Conservation (phyloP, 768 basidiomycete genomes). For the Chlorophyllum brunneum region DNA sequence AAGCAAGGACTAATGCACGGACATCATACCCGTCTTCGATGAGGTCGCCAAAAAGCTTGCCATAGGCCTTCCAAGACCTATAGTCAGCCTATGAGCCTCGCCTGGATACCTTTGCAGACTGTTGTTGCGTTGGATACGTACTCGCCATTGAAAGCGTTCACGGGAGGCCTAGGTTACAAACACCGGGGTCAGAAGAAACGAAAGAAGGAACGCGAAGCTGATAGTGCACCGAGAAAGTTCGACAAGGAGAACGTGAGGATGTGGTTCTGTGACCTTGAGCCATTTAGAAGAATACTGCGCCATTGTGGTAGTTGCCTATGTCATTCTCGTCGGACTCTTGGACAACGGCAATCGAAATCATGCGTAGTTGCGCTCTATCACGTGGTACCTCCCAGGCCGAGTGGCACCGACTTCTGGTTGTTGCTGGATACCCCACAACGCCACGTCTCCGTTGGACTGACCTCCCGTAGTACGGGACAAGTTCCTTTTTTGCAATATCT, state of each 20-base stretch:
- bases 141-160: slow-evolving; percentile 63
- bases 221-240: slow-evolving; percentile 38
- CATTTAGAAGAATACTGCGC: slow-evolving; percentile 36
- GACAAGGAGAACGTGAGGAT: slow-evolving; percentile 40
- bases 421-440: too few relatives aligned
- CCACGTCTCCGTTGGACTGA: too few relatives aligned
- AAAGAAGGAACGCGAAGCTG: not conserved
- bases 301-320: slow-evolving; percentile 13
- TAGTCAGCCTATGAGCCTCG: not conserved
- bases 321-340: not conserved
- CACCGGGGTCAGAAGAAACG: not conserved
- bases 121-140: slow-evolving; percentile 18
- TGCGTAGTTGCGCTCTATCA: too few relatives aligned
- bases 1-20: slow-evolving; percentile 71
- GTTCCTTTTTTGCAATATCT: too few relatives aligned
- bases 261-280: slow-evolving; percentile 45
- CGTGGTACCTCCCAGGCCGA: too few relatives aligned
- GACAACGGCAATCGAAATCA: not conserved
- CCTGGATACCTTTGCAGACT: not conserved
- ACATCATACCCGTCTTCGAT: slow-evolving; percentile 47
- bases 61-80: slow-evolving; percentile 76
- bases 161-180: slow-evolving; percentile 41
- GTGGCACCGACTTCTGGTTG: too few relatives aligned
- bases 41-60: slow-evolving; percentile 55
- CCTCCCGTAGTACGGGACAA: too few relatives aligned